Conservation (phyloP, 169 alveolate genomes). For the Eimeria sp. region DNA sequence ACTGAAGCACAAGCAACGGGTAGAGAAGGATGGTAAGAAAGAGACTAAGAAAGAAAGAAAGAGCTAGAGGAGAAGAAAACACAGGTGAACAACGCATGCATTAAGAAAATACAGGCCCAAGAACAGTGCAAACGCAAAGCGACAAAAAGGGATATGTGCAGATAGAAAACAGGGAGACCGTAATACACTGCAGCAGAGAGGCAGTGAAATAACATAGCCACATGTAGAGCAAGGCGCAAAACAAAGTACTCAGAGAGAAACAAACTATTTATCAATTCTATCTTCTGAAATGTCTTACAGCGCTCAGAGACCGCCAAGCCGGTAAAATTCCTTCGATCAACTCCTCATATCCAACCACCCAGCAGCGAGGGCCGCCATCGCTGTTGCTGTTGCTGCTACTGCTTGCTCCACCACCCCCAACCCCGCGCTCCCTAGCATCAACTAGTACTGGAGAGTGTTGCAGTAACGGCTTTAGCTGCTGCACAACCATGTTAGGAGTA, state of each 20-base stretch:
- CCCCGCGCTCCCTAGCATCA: slow-evolving; percentile 53
- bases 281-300: neutral
- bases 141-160: neutral
- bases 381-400: neutral
- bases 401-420: neutral
- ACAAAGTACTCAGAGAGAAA: neutral
- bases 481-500: slow-evolving; percentile 13
- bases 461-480: slow-evolving; percentile 62
- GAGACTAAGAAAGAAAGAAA: neutral
- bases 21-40: neutral
- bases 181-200: neutral
- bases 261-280: neutral
- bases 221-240: neutral
- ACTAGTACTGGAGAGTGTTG: slow-evolving; percentile 37
- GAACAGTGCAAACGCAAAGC: neutral
- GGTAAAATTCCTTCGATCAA: slow-evolving; percentile 9
- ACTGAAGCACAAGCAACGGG: neutral
- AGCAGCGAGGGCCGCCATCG: slow-evolving; percentile 38
- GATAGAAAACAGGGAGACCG: neutral
- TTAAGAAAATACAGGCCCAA: neutral
- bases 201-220: neutral
- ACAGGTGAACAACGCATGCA: neutral
- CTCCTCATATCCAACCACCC: slow-evolving; percentile 69
- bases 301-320: slow-evolving; percentile 41
- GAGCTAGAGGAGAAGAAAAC: neutral